Conservation (phyloP, 495 filamentous ascomycete genomes). For the Annulohypoxylon moriforme region DNA sequence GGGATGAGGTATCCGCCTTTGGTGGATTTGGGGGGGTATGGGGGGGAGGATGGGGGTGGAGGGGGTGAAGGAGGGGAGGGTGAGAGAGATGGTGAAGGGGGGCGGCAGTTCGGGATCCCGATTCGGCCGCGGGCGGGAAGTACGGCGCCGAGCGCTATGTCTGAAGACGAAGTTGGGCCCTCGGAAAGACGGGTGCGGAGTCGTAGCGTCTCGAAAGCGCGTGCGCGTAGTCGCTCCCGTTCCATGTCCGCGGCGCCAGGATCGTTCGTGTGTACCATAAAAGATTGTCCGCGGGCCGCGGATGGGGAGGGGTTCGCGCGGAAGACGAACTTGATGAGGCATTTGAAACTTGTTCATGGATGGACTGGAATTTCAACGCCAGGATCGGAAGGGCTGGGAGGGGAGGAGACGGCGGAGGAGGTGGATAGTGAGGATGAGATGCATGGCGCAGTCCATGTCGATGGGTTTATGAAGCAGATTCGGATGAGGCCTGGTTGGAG, state of each 20-base stretch:
- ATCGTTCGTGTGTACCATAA: constrained; percentile 45
- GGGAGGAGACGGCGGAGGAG: constrained; percentile 36
- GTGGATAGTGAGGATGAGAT: constrained; percentile 62
- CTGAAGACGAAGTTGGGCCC: constrained; percentile 12
- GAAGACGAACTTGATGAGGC: constrained; percentile 45
- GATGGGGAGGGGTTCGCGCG: constrained; percentile 48
- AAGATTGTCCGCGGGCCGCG: constrained; percentile 47
- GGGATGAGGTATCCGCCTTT: constrained; percentile 48
- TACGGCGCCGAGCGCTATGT: neutral
- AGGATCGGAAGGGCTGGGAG: neutral
- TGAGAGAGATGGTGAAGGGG: constrained; percentile 50
- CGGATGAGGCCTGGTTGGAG: constrained; percentile 50
- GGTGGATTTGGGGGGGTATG: constrained; percentile 45
- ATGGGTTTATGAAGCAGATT: constrained; percentile 62
- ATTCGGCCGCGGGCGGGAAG: neutral
- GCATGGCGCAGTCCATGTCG: constrained; percentile 64
- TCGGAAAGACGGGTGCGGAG: neutral
- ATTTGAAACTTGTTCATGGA: constrained; percentile 54
- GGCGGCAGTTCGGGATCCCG: neutral
- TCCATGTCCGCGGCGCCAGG: constrained; percentile 12
- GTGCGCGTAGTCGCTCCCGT: constrained; percentile 17
- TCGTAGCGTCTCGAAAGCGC: neutral
- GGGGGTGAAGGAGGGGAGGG: constrained; percentile 48
- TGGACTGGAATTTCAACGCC: constrained; percentile 1
- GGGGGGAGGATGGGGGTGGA: constrained; percentile 10